phyloP scores from a whole-genome alignment of 225 moss, liverwort and hornwort species.

The Bryoerythrophyllum caledonicum region DNA sequence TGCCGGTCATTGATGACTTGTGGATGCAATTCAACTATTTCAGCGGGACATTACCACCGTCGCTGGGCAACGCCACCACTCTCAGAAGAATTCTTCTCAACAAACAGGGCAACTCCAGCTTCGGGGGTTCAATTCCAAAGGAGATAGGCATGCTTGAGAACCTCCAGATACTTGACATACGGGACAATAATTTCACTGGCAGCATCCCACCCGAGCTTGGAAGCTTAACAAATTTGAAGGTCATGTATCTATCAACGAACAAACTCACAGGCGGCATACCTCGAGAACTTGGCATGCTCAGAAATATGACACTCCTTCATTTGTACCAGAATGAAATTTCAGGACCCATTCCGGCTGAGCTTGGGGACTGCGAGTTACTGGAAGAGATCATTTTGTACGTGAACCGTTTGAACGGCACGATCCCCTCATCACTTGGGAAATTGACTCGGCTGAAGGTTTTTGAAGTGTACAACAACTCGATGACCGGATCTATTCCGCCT shows the following conservation, averaged over 20 bases:
- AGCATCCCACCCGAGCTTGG: constrained; percentile 51
- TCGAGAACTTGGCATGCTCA: constrained; percentile 39
- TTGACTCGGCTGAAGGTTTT: constrained; percentile 35
- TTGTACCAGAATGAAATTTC: constrained; percentile 49
- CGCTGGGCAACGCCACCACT: constrained; percentile 53
- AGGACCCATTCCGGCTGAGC: constrained; percentile 47
- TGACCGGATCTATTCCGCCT: constrained; percentile 40
- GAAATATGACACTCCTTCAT: constrained; percentile 39
- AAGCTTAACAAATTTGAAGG: constrained; percentile 29
- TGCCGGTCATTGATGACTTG: constrained; percentile 40
- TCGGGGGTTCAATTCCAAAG: constrained; percentile 56
- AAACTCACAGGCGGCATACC: constrained; percentile 51
- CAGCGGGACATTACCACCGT: constrained; percentile 54
- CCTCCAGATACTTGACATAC: constrained; percentile 37
- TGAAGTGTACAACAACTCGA: constrained; percentile 49
- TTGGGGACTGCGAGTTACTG: constrained; percentile 41
- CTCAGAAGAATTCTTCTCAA: constrained; percentile 46
- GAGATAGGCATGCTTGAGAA: constrained; percentile 46
- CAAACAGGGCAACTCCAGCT: constrained; percentile 41
- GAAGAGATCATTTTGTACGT: constrained; percentile 42
- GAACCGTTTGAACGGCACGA: constrained; percentile 42
- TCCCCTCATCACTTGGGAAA: constrained; percentile 45
- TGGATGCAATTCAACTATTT: constrained; percentile 57
- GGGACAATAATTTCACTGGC: constrained; percentile 50
- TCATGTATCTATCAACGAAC: constrained; percentile 49